Evolutionary conservation across 352 stramenopile genomes (phyloP).

Genomic region (Chrysophaeum taylorii): DNA sequence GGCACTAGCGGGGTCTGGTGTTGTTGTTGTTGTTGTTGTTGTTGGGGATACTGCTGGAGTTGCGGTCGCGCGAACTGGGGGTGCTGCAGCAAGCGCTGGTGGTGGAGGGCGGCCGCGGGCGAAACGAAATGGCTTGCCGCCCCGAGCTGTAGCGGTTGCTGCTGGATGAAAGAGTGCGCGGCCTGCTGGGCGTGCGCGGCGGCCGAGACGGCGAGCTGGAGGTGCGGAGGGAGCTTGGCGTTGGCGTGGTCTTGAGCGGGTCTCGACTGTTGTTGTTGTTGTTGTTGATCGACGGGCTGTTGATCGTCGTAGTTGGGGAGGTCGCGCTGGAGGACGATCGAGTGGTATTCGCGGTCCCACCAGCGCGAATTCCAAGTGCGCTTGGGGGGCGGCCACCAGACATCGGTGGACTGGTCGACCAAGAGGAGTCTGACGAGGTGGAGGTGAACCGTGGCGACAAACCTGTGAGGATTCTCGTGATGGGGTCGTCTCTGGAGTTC

Average conservation of each 20-base stretch:
- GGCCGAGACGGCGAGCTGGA: background rate
- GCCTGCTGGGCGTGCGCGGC: background rate
- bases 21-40: too few relatives aligned
- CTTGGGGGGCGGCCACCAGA: conserved; percentile 3
- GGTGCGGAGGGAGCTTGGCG: background rate
- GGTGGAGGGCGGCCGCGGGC: too few relatives aligned
- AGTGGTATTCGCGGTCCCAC: too few relatives aligned
- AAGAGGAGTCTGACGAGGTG: background rate
- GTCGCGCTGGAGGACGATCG: background rate
- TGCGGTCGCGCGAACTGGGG: too few relatives aligned
- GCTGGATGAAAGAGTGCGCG: background rate
- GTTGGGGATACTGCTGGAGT: too few relatives aligned
- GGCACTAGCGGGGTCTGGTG: too few relatives aligned
- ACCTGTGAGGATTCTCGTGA: background rate
- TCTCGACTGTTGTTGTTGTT: too few relatives aligned
- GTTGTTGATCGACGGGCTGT: background rate
- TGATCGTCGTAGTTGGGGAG: background rate
- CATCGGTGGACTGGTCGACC: background rate
- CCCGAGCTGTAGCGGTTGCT: too few relatives aligned
- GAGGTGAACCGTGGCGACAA: background rate
- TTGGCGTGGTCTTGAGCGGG: too few relatives aligned
- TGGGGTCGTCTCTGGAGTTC: background rate
- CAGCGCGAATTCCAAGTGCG: background rate
- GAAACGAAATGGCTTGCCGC: too few relatives aligned
- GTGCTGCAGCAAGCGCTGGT: too few relatives aligned